phyloP scores from a whole-genome alignment of 345 rosid species.

The Noccaea bulbosa region DNA sequence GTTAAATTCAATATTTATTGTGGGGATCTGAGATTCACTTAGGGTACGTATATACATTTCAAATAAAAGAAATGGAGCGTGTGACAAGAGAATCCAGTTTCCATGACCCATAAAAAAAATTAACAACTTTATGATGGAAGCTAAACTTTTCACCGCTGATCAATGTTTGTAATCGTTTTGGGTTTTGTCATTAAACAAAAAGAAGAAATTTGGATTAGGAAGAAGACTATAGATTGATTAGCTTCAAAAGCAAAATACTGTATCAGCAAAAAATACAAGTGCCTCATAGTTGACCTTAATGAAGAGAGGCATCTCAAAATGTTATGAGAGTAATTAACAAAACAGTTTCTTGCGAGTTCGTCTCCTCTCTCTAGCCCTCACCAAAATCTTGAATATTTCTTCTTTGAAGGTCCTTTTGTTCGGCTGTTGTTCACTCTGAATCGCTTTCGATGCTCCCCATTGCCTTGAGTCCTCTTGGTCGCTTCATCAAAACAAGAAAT shows the following conservation, averaged over 20 bases:
- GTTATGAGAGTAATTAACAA: conserved; percentile 20
- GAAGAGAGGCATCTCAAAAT: conserved; percentile 38
- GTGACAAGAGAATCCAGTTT: no score
- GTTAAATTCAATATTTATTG: no score
- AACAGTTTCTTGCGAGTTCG: conserved; percentile 6
- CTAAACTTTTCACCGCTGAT: no score
- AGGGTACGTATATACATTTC: no score
- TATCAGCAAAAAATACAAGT: conserved; percentile 35
- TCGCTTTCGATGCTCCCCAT: conserved; percentile 71
- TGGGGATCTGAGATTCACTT: no score
- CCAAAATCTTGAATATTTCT: conserved; percentile 28
- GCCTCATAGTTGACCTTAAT: conserved; percentile 30
- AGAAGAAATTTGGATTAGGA: conserved; percentile 11
- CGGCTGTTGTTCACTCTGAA: conserved; percentile 43
- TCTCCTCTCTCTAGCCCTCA: conserved; percentile 19
- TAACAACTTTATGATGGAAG: no score
- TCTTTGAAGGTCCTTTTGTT: neutral
- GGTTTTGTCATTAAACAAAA: neutral
- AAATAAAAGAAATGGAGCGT: no score
- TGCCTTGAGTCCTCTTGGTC: conserved; percentile 68
- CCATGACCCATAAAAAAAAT: no score
- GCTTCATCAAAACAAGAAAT: conserved; percentile 42
- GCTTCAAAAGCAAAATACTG: conserved; percentile 26
- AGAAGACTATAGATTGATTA: conserved; percentile 28
- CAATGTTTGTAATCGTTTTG: no score